Evolutionary conservation across 768 basidiomycete genomes (phyloP), one percentile per base, ranked within the genome.

Genomic region (Hydnum rufescens): DNA sequence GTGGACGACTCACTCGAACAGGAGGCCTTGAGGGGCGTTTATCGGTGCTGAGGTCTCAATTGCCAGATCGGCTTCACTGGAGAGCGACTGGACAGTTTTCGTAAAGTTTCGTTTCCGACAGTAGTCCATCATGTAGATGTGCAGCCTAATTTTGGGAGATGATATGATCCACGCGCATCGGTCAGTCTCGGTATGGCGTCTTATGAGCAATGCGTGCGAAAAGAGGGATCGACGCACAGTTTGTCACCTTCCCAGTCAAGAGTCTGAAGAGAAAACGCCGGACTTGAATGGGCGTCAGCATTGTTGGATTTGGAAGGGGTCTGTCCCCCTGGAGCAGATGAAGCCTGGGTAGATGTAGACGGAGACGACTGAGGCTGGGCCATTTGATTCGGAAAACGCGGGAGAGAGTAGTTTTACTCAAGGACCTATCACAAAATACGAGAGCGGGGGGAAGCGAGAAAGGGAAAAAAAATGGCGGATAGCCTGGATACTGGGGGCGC

Each of bases 71-170:
- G 63, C 62, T 49, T 66, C 65, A 3, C 46, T 51, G 28, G 58
- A 54, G 30, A 68, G 59, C 16, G 63, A 57, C 6, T 60, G 57
- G 6, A 65, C 65, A 3, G 65, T 56, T 4, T 55, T 57, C 16
- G 51, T 54, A 39, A 62, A 64, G 26, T 60, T 60, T 49, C 65
- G 59, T 54, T 68, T 68, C 23, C 60, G 19, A 32, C 65, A 60
- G 52, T 65, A 68, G 54, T 68, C 67, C 55, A 62, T 57, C 36
- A 68, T 65, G 51, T 67, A 68, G 36, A 67, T 51, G 55, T 63
- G 63, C 3, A 68, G 55, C 60, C 65, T 67, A 47, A 16, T 39
- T 8, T 39, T 39, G 34, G 34, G 8, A 8, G 34, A 39, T 39
- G 34, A 19, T 8, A 19, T 19, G 19, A 8, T 39, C 19, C 8